Percentiles rank a stretch among this genome's conserved stretches.
Conservation (phyloP, 73 alveolate genomes). For the Paraurostyla sp. region DNA sequence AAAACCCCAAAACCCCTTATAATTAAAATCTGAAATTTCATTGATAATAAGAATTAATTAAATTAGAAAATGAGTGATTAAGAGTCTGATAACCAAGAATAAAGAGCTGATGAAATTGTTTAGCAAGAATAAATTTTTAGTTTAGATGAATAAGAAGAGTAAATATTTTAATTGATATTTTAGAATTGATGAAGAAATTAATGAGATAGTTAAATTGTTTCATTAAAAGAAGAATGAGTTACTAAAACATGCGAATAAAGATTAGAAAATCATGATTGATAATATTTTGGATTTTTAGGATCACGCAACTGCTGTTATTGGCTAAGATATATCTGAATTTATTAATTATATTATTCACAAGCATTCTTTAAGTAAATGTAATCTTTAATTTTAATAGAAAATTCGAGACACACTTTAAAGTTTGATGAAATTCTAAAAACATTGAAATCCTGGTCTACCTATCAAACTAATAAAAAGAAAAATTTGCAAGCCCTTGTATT, state of each 20-base stretch:
- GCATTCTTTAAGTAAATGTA: not conserved
- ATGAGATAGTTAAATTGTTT: conserved; percentile 12
- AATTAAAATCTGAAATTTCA: no score
- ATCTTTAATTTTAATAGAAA: not conserved
- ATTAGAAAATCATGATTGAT: conserved; percentile 18
- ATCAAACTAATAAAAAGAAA: not conserved
- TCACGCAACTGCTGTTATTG: conserved; percentile 33
- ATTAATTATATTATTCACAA: not conserved
- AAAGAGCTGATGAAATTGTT: no score
- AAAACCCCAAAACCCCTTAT: no score
- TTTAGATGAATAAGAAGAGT: conserved; percentile 16
- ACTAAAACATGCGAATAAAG: not conserved
- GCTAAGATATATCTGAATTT: not conserved
- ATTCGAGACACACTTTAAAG: conserved; percentile 13
- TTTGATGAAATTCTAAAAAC: not conserved
- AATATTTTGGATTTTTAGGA: conserved; percentile 10
- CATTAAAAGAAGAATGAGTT: not conserved
- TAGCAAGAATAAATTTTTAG: not conserved
- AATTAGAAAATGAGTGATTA: no score
- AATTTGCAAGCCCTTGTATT: conserved; percentile 2
- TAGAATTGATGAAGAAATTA: conserved; percentile 27
- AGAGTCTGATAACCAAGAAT: no score
- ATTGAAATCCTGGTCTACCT: conserved; percentile 4
- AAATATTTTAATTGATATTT: not conserved
- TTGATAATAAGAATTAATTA: no score